Evolutionary conservation across 2,329 filamentous ascomycete genomes (phyloP).

Genomic region (Thielaviopsis populi): DNA sequence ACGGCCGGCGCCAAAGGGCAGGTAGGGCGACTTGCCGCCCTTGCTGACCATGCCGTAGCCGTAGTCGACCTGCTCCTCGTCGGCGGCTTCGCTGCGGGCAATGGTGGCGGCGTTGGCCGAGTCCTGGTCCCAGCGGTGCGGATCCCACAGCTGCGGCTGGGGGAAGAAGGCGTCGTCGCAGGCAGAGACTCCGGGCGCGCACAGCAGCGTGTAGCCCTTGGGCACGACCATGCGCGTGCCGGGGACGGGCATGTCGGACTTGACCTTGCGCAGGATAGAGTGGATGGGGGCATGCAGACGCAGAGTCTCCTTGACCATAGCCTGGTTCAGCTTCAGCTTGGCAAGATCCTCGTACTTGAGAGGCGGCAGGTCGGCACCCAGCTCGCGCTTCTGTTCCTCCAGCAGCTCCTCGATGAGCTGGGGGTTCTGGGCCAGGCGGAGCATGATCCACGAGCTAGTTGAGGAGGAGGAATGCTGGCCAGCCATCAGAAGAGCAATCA

Average conservation of each 20-base stretch:
- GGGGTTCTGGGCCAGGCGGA: conserved; percentile 63
- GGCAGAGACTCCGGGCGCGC: conserved; percentile 70
- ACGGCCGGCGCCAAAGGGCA: conserved; percentile 84
- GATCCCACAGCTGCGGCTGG: conserved; percentile 70
- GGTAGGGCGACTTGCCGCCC: conserved; percentile 75
- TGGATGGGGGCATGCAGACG: conserved; percentile 86
- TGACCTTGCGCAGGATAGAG: conserved; percentile 86
- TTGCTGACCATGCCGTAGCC: conserved; percentile 89
- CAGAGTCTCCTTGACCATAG: conserved; percentile 82
- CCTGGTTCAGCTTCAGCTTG: conserved; percentile 65
- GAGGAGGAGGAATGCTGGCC: conserved; percentile 82
- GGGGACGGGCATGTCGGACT: conserved; percentile 68
- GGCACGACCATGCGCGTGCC: conserved; percentile 75
- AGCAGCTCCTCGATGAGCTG: conserved; percentile 69
- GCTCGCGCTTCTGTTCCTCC: conserved; percentile 58
- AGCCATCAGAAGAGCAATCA: conserved; percentile 87
- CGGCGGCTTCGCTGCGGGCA: conserved; percentile 33
- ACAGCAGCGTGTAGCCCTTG: conserved; percentile 63
- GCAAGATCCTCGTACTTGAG: conserved; percentile 64
- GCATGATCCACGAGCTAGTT: conserved; percentile 70
- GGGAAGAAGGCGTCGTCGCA: conserved; percentile 63
- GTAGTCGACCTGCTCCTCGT: conserved; percentile 75
- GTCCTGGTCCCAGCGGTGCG: conserved; percentile 71
- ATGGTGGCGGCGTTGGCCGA: conserved; percentile 39
- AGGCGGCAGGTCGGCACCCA: conserved; percentile 60